Conservation (phyloP, 257 asterid genomes). For the Eucommia ulmoides region DNA sequence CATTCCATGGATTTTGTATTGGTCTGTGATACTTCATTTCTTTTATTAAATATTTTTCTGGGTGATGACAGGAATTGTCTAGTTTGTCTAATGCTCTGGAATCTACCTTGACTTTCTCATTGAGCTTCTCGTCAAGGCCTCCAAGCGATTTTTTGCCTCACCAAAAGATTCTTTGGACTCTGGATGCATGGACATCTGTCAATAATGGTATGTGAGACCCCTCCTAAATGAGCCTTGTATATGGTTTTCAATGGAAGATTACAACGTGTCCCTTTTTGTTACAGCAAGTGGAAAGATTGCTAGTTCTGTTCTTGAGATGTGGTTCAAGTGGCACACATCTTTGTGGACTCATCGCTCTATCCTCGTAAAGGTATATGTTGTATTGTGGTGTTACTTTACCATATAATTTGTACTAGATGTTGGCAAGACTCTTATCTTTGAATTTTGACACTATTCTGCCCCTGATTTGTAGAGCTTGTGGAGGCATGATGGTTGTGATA, state of each 20-base stretch:
- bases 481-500: constrained; percentile 20
- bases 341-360: constrained; percentile 57
- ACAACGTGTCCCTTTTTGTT: constrained; percentile 13
- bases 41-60: too few relatives aligned
- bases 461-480: too few relatives aligned
- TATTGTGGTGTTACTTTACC: constrained; percentile 1
- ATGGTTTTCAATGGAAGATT: constrained; percentile 7
- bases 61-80: constrained; percentile 35
- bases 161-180: constrained; percentile 66
- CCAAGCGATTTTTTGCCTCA: constrained; percentile 69
- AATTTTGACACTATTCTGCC: too few relatives aligned
- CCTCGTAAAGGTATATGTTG: constrained; percentile 29
- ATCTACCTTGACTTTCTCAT: constrained; percentile 40
- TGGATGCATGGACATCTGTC: constrained; percentile 56
- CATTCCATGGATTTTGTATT: too few relatives aligned
- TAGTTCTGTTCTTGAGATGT: constrained; percentile 61
- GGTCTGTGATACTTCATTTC: too few relatives aligned
- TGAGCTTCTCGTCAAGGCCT: constrained; percentile 60
- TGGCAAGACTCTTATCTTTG: too few relatives aligned
- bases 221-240: constrained; percentile 8
- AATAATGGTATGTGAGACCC: constrained; percentile 27
- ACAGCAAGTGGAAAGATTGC: constrained; percentile 42
- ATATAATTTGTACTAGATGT: too few relatives aligned
- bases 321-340: constrained; percentile 81
- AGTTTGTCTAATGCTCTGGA: constrained; percentile 29